These are phyloP conservation scores for Eucalyptus rudis DNA, from an alignment of 345 rosid species.

Conservation along the genomic window DNA sequence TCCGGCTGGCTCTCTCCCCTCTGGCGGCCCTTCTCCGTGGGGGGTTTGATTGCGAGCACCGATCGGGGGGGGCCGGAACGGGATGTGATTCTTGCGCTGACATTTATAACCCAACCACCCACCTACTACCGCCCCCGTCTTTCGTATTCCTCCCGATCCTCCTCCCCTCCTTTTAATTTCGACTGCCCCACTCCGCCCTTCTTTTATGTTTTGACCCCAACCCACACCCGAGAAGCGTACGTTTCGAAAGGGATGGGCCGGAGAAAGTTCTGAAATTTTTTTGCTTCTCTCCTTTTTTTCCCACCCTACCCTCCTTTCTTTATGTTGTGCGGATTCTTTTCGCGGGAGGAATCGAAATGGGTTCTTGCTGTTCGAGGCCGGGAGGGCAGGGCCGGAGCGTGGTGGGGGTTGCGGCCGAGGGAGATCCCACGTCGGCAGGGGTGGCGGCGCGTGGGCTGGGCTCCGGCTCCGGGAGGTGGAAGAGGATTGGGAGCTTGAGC, in stretches of 20 bases:
- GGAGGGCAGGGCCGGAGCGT: conserved; percentile 12
- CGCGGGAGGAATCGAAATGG: conserved; percentile 27
- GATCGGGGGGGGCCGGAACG: not conserved
- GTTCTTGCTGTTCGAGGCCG: conserved; percentile 48
- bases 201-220: not conserved
- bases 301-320: not conserved
- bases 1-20: not conserved
- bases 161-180: not conserved
- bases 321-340: not conserved
- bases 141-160: not conserved
- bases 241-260: not conserved
- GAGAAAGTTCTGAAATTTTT: not conserved
- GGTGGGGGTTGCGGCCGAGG: conserved; percentile 12
- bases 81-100: not conserved
- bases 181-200: not conserved
- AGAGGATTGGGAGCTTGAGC: conserved; percentile 19
- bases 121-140: not conserved
- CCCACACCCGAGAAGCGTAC: not conserved
- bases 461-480: conserved; percentile 31
- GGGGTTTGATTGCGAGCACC: not conserved
- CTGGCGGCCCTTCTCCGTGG: not conserved
- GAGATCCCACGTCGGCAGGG: not conserved
- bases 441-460: not conserved
- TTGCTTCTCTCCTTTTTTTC: not conserved
- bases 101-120: conserved; percentile 3